Conservation (phyloP, 75 land plant genomes). For the Gnetum montanum region DNA sequence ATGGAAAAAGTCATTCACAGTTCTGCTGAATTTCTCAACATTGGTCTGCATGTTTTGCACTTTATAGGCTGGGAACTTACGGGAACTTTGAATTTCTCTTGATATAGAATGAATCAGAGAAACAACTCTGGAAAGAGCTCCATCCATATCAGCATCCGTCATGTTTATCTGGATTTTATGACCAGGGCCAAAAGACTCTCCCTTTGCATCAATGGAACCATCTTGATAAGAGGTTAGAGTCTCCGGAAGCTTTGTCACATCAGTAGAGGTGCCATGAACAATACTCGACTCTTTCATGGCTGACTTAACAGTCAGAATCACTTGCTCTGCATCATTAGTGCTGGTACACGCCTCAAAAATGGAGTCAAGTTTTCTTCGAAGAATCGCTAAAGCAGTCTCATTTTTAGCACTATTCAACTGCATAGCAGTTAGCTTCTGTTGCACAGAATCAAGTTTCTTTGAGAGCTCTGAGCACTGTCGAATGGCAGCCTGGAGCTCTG, state of each 20-base stretch:
- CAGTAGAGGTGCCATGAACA: constrained; percentile 11
- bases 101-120: constrained; percentile 45
- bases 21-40: constrained; percentile 29
- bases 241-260: constrained; percentile 10
- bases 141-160: constrained; percentile 12
- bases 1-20: constrained; percentile 29
- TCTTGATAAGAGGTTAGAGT: constrained; percentile 13
- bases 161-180: background rate
- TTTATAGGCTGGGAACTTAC: constrained; percentile 12
- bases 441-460: constrained; percentile 18
- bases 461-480: constrained; percentile 19
- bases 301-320: constrained; percentile 28
- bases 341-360: constrained; percentile 29
- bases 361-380: constrained; percentile 37
- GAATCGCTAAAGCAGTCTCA: constrained; percentile 17
- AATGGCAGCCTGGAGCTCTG: constrained; percentile 17
- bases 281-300: constrained; percentile 22
- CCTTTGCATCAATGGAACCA: constrained; percentile 12
- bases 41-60: constrained; percentile 16
- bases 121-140: constrained; percentile 47
- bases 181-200: constrained; percentile 8
- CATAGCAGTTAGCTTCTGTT: constrained; percentile 13
- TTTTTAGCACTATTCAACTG: constrained; percentile 17
- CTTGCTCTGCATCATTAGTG: constrained; percentile 22
- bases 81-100: constrained; percentile 31